phyloP scores from a whole-genome alignment of 2,329 filamentous ascomycete species.

The Paraphoma chrysanthemicola region DNA sequence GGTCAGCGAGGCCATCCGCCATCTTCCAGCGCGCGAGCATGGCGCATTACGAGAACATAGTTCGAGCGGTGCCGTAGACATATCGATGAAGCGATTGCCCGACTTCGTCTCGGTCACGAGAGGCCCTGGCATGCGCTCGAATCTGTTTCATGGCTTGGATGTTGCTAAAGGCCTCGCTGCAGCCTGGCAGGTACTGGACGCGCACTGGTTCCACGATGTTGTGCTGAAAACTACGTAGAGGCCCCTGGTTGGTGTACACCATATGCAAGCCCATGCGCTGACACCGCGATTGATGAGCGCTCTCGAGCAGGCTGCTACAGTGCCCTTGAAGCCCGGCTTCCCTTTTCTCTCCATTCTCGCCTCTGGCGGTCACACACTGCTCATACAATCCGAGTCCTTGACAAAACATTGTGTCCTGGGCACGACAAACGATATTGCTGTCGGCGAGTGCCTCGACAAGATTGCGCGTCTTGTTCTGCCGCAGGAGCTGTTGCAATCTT shows the following conservation, averaged over 20 bases:
- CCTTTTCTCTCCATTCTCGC: slow-evolving; percentile 89
- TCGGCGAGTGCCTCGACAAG: slow-evolving; percentile 92
- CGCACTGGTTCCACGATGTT: background rate
- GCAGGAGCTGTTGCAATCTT: slow-evolving; percentile 58
- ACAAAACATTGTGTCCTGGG: slow-evolving; percentile 77
- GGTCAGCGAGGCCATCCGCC: slow-evolving; percentile 67
- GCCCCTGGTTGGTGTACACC: slow-evolving; percentile 85
- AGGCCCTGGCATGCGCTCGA: slow-evolving; percentile 86
- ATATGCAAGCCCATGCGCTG: slow-evolving; percentile 96
- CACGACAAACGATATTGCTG: slow-evolving; percentile 77
- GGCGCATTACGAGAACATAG: background rate
- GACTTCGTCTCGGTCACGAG: slow-evolving; percentile 90
- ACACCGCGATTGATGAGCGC: slow-evolving; percentile 80
- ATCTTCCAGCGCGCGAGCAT: slow-evolving; percentile 54
- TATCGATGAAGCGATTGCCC: slow-evolving; percentile 55
- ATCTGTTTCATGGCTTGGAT: slow-evolving; percentile 78
- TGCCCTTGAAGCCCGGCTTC: slow-evolving; percentile 56
- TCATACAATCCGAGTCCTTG: slow-evolving; percentile 75
- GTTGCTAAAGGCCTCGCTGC: slow-evolving; percentile 86
- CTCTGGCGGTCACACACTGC: slow-evolving; percentile 89
- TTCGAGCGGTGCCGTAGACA: background rate
- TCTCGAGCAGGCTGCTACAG: slow-evolving; percentile 49
- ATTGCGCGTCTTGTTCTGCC: slow-evolving; percentile 80
- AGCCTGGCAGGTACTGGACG: slow-evolving; percentile 67
- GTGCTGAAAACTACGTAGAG: slow-evolving; percentile 49